Evolutionary conservation across 495 filamentous ascomycete species (phyloP).

Genomic region (Aspergillus mulundensis): DNA sequence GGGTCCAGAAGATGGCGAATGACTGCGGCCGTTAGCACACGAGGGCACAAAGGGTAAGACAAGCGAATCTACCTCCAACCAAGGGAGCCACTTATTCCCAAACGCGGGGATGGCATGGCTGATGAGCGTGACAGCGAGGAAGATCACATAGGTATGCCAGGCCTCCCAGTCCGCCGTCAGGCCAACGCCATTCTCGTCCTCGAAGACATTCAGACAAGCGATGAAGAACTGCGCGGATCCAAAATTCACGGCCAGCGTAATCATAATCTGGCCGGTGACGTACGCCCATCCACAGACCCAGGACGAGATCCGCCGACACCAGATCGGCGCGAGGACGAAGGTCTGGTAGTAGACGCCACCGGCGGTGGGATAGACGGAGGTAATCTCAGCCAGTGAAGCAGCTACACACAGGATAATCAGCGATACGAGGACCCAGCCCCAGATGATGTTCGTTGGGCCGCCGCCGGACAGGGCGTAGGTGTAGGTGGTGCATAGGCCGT

Average conservation of each 20-base stretch:
- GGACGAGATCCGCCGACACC: constrained; percentile 53
- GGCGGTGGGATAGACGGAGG: constrained; percentile 66
- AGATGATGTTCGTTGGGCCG: constrained; percentile 62
- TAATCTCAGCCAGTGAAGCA: constrained; percentile 69
- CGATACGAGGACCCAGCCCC: constrained; percentile 67
- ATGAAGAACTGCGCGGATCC: constrained; percentile 20
- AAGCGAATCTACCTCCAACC: constrained; percentile 37
- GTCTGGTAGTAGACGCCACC: constrained; percentile 75
- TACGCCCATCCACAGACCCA: constrained; percentile 71
- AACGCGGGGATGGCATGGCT: constrained; percentile 25
- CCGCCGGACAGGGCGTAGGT: constrained; percentile 64
- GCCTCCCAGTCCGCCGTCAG: constrained; percentile 22
- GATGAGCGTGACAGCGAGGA: constrained; percentile 52
- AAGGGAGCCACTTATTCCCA: constrained; percentile 25
- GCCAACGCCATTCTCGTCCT: constrained; percentile 38
- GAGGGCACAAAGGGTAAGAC: constrained; percentile 7
- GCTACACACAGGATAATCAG: constrained; percentile 68
- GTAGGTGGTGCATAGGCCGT: constrained; percentile 64
- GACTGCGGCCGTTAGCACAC: constrained; percentile 35
- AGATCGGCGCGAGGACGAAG: constrained; percentile 49
- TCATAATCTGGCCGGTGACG: constrained; percentile 58
- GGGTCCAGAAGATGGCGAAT: constrained; percentile 58
- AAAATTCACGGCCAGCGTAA: constrained; percentile 37
- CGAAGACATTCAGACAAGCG: constrained; percentile 27
- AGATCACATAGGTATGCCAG: constrained; percentile 53